Conservation (phyloP, 352 stramenopile species). For the Globisporangium barbulae region DNA sequence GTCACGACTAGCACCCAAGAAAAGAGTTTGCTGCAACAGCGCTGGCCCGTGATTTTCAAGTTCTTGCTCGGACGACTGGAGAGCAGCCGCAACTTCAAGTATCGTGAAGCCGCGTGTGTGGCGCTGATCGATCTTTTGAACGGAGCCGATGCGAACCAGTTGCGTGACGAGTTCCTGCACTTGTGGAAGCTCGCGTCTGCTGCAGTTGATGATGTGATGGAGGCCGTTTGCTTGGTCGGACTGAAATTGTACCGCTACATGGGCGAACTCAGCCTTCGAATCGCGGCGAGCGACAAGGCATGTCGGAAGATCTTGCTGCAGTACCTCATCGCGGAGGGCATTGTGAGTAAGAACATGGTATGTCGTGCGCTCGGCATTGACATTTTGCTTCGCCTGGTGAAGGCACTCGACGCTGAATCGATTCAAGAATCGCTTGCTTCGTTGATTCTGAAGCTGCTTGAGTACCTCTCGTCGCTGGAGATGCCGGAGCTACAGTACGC, state of each 20-base stretch:
- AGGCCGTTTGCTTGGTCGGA: constrained; percentile 51
- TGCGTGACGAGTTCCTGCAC: constrained; percentile 47
- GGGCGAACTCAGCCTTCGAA: constrained; percentile 67
- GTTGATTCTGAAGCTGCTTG: constrained; percentile 61
- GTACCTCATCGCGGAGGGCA: constrained; percentile 66
- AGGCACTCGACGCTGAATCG: constrained; percentile 45
- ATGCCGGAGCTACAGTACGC: constrained; percentile 83
- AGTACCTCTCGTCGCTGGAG: constrained; percentile 81
- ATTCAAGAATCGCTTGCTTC: constrained; percentile 55
- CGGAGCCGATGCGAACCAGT: constrained; percentile 37
- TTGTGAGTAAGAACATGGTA: constrained; percentile 62
- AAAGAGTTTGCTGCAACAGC: constrained; percentile 48
- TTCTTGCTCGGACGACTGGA: constrained; percentile 62
- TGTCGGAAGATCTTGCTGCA: constrained; percentile 57
- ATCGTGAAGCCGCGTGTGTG: constrained; percentile 66
- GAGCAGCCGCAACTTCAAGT: constrained; percentile 74
- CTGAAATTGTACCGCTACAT: constrained; percentile 76
- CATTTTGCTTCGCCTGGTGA: constrained; percentile 66
- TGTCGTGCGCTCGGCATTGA: constrained; percentile 71
- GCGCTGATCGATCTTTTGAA: constrained; percentile 67
- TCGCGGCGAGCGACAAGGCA: constrained; percentile 42
- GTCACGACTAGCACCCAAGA: constrained; percentile 28
- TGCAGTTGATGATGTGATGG: constrained; percentile 79
- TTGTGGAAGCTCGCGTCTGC: constrained; percentile 68
- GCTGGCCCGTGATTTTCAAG: constrained; percentile 48